These are phyloP conservation scores for Phytophthora idaei DNA, from an alignment of 352 stramenopile species.

Conservation along the genomic window DNA sequence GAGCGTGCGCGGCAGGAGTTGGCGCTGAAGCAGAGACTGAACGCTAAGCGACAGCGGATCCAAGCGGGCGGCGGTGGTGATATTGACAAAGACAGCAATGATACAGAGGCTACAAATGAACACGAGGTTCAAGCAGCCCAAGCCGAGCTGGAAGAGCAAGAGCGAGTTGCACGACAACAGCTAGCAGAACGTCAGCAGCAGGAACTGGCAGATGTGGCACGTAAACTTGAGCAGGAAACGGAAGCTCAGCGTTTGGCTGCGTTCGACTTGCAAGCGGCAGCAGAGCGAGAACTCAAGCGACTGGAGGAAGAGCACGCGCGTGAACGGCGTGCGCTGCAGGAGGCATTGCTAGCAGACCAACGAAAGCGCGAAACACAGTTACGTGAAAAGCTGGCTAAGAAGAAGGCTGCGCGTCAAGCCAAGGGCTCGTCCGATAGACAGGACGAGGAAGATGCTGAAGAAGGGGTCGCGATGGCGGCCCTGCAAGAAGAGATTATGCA, in stretches of 20 bases:
- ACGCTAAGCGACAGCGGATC: slow-evolving; percentile 35
- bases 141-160: slow-evolving; percentile 31
- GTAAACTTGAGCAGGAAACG: slow-evolving; percentile 42
- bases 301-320: slow-evolving; percentile 55
- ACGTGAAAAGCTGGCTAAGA: slow-evolving; percentile 53
- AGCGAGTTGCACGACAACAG: slow-evolving; percentile 18
- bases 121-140: slow-evolving; percentile 11
- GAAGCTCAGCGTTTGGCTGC: slow-evolving; percentile 24
- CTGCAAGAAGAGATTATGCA: slow-evolving; percentile 37
- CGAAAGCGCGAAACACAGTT: slow-evolving; percentile 48
- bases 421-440: slow-evolving; percentile 32
- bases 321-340: slow-evolving; percentile 37
- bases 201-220: slow-evolving; percentile 17
- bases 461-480: slow-evolving; percentile 29
- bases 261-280: slow-evolving; percentile 26
- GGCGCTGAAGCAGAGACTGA: slow-evolving; percentile 44
- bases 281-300: slow-evolving; percentile 46
- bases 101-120: slow-evolving; percentile 3
- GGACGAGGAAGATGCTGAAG: slow-evolving; percentile 32
- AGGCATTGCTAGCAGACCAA: slow-evolving; percentile 41
- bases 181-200: slow-evolving; percentile 36
- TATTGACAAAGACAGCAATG: not conserved
- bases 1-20: slow-evolving; percentile 48
- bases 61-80: not conserved
- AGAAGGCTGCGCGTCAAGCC: slow-evolving; percentile 25